Base-by-base conservation (phyloP, 2,329 filamentous ascomycete species). In the Stemphylium lycopersici region DNA sequence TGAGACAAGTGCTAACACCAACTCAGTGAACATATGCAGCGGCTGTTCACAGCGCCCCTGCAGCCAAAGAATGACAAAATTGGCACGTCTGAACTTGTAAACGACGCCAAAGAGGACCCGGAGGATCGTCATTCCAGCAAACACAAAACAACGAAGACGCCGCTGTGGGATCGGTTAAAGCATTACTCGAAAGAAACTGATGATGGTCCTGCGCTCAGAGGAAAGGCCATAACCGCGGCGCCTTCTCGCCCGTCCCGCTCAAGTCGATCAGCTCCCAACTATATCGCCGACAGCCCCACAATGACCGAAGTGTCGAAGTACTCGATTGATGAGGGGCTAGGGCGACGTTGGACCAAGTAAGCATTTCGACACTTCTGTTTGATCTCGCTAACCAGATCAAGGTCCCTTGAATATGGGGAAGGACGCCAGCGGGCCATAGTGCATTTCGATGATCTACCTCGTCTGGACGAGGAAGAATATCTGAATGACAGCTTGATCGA, bases 401-500 rank as follows among this genome's bases (percentile, higher is more conserved):
- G 79, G 44, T 83, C 88, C 1, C 78, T 93, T 1, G 78, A 86
- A 2, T 91, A 85, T 68, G 87, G 86, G 3, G 65, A 76, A 22
- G 85, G 85, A 2, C 84, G 81, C 48, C 83, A 84, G 44, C 82
- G 86, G 56, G 85, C 87, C 1, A 85, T 83, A 1, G 85, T 95
- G 1, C 84, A 90, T 52, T 86, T 83, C 56, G 79, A 83, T n/a
- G 91, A 95, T 67, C 86, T 98, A 31, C 77, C 82, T 16, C 83
- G 91, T 37, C 82, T 99, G 2, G 88, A 96, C 56, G 90, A 96
- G 59, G 90, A 87, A 11, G 85, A 96, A 63, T 96, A 90, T 55
- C 77, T 99, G 38, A 99, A 99, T 70, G 95, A 99, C 77, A 96
- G 91, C 67, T 79, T 99, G 24, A 90, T 99, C 62, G 87, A 85